Evolutionary conservation across 2,329 filamentous ascomycete species (phyloP).

Genomic region (Fusarium subtropicale): DNA sequence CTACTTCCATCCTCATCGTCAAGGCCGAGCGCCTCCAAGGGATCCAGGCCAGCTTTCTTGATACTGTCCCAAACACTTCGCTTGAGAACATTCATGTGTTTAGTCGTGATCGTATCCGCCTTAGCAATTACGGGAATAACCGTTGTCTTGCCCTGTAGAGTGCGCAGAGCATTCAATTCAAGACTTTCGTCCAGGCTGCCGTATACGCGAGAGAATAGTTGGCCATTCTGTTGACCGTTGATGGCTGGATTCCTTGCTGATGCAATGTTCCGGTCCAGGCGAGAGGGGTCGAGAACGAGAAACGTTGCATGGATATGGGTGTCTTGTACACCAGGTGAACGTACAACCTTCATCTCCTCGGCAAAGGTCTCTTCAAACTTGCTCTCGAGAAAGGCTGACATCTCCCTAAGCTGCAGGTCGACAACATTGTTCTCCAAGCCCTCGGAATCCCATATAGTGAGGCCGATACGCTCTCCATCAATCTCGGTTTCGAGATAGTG

Average conservation of each 20-base stretch:
- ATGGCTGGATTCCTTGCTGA: constrained; percentile 67
- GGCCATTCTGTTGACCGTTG: constrained; percentile 65
- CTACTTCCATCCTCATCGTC: constrained; percentile 78
- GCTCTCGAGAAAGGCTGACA: constrained; percentile 92
- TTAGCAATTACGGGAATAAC: constrained; percentile 97
- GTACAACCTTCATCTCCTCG: constrained; percentile 97
- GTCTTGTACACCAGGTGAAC: constrained; percentile 91
- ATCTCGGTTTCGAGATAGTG: constrained; percentile 96
- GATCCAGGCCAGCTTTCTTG: constrained; percentile 87
- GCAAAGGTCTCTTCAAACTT: constrained; percentile 98
- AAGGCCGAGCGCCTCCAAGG: constrained; percentile 85
- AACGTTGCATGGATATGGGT: constrained; percentile 98
- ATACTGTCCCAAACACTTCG: constrained; percentile 89
- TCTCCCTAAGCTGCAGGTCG: constrained; percentile 91
- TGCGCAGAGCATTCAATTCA: constrained; percentile 89
- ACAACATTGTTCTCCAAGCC: constrained; percentile 95
- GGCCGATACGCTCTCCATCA: constrained; percentile 87
- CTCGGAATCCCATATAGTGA: constrained; percentile 97
- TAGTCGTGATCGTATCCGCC: constrained; percentile 94
- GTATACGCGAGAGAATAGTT: constrained; percentile 57
- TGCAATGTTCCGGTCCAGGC: constrained; percentile 85
- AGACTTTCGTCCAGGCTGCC: constrained; percentile 87
- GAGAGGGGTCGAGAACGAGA: constrained; percentile 86
- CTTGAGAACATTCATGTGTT: constrained; percentile 93
- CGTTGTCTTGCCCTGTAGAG: constrained; percentile 91